These are phyloP conservation scores for Penicillium lividum DNA, from an alignment of 495 filamentous ascomycete genomes.

Conservation along the genomic window DNA sequence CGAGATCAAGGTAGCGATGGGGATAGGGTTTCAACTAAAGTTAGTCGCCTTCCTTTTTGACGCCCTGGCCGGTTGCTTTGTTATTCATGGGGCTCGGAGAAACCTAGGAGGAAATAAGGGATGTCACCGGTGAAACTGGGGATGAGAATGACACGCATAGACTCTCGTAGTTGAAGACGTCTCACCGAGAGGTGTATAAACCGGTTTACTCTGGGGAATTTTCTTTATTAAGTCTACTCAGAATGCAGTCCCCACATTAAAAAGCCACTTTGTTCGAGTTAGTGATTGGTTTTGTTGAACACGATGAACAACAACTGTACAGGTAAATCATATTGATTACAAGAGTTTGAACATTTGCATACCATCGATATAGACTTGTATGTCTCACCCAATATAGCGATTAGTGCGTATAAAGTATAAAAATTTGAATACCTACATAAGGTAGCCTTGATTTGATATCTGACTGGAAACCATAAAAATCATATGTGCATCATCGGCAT, in stretches of 20 bases:
- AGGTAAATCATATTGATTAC: not conserved
- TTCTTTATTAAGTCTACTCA: not conserved
- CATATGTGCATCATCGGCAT: conserved; percentile 14
- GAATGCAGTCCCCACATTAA: not conserved
- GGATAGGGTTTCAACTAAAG: not conserved
- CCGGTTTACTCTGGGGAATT: not conserved
- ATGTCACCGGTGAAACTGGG: conserved; percentile 1
- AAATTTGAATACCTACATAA: too few relatives aligned
- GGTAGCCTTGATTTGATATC: conserved; percentile 1
- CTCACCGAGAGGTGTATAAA: not conserved
- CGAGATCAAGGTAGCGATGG: not conserved
- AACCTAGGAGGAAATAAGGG: conserved; percentile 2
- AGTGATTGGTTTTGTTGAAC: not conserved
- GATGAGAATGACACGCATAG: not conserved
- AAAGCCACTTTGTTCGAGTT: not conserved
- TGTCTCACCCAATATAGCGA: not conserved
- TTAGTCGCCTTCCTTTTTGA: not conserved
- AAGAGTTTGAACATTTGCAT: not conserved
- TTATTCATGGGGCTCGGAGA: conserved; percentile 6
- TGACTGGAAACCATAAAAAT: not conserved
- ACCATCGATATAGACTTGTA: not conserved
- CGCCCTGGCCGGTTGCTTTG: not conserved
- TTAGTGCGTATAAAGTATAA: not conserved
- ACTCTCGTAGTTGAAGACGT: not conserved
- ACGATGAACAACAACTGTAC: not conserved